These are phyloP conservation scores for Fusarium chlamydosporum DNA, from an alignment of 2,329 filamentous ascomycete genomes.

Conservation along the genomic window DNA sequence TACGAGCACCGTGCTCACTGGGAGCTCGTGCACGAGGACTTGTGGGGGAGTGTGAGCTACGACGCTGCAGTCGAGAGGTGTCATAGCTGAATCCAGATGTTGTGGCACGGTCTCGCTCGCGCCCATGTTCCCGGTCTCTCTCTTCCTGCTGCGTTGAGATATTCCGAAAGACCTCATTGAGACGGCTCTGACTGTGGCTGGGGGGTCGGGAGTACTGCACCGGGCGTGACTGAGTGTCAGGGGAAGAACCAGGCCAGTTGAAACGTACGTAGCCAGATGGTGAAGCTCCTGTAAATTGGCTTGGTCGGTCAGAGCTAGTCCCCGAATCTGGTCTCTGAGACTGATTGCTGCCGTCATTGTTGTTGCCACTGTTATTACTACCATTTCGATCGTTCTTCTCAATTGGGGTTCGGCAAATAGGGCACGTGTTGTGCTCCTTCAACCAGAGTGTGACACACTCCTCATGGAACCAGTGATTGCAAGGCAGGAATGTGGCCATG, in stretches of 20 bases:
- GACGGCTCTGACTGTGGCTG: constrained; percentile 49
- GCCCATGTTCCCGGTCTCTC: constrained; percentile 46
- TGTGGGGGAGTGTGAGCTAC: constrained; percentile 58
- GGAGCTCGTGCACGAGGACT: constrained; percentile 52
- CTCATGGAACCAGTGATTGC: constrained; percentile 94
- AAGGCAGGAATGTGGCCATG: constrained; percentile 83
- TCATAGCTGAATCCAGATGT: constrained; percentile 53
- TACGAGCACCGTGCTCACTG: constrained; percentile 52
- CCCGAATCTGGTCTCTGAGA: constrained; percentile 33
- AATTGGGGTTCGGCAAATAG: constrained; percentile 78
- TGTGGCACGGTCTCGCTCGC: constrained; percentile 41
- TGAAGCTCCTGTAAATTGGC: constrained; percentile 8
- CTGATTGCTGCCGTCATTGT: constrained; percentile 23
- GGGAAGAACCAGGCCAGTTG: not conserved
- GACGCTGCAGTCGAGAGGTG: constrained; percentile 55
- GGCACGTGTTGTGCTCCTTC: constrained; percentile 91
- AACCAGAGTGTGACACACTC: constrained; percentile 87
- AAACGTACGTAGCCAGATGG: too few species aligned
- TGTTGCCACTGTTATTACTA: constrained; percentile 35
- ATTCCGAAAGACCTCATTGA: constrained; percentile 53
- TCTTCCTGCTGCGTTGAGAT: constrained; percentile 51
- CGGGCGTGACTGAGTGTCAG: constrained; percentile 31
- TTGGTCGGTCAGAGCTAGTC: constrained; percentile 24
- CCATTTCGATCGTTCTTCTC: constrained; percentile 55
- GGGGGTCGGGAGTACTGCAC: constrained; percentile 46